phyloP scores from a whole-genome alignment of 768 basidiomycete genomes.

The Podaxis sp. region DNA sequence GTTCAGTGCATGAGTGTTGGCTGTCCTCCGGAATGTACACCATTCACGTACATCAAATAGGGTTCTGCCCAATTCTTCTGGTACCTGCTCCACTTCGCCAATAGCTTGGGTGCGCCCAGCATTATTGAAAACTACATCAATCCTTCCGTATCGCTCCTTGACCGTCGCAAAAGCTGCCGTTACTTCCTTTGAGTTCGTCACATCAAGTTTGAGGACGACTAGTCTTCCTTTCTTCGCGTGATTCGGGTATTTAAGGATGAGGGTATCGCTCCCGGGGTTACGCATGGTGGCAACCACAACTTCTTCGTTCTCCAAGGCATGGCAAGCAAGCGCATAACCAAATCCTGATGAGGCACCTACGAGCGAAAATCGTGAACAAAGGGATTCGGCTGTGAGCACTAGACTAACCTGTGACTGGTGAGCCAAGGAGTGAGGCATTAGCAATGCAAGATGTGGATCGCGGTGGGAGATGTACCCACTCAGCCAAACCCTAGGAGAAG shows the following conservation, averaged over 20 bases:
- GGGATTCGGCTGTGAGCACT: no score
- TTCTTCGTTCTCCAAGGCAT: slow-evolving; percentile 32
- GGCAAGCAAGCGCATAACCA: slow-evolving; percentile 31
- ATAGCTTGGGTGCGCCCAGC: slow-evolving; percentile 28
- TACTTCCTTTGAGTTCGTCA: slow-evolving; percentile 27
- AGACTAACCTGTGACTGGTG: not conserved
- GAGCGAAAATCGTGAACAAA: not conserved
- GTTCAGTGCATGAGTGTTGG: not conserved
- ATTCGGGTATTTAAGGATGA: slow-evolving; percentile 23
- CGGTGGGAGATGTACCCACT: not conserved
- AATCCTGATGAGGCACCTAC: slow-evolving; percentile 27
- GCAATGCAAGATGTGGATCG: no score
- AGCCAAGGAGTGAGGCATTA: not conserved
- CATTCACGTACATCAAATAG: slow-evolving; percentile 31
- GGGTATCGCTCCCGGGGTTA: slow-evolving; percentile 24
- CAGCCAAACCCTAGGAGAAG: slow-evolving; percentile 5
- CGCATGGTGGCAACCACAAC: slow-evolving; percentile 35
- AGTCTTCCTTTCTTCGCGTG: slow-evolving; percentile 16
- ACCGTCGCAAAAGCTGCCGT: slow-evolving; percentile 26
- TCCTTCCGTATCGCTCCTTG: slow-evolving; percentile 26
- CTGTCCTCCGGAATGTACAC: not conserved
- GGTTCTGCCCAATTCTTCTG: slow-evolving; percentile 26
- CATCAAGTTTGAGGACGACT: slow-evolving; percentile 32
- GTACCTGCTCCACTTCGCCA: slow-evolving; percentile 34
- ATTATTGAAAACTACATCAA: slow-evolving; percentile 33